Evolutionary conservation across 176 grass and related monocot genomes (phyloP).

Genomic region (Phoenix dactylifera): DNA sequence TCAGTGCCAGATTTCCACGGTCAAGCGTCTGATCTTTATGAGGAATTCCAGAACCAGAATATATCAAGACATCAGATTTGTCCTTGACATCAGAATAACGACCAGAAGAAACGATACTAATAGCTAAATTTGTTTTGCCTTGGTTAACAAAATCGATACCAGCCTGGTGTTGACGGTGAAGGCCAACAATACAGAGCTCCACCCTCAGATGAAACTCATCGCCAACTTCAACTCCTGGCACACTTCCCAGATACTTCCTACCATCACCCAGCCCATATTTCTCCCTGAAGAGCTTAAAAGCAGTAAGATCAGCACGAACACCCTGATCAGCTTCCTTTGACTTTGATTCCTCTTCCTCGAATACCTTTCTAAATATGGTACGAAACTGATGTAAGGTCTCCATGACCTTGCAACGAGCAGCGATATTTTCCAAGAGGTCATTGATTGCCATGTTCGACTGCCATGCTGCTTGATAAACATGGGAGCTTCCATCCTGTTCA

Average conservation of each 20-base stretch:
- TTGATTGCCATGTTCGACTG: conserved; percentile 19
- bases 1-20: conserved; percentile 49
- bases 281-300: conserved; percentile 63
- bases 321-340: conserved; percentile 8
- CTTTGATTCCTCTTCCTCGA: conserved; percentile 28
- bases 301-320: conserved; percentile 27
- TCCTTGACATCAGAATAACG: conserved; percentile 29
- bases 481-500: too few relatives aligned
- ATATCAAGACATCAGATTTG: conserved; percentile 59
- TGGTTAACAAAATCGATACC: conserved; percentile 53
- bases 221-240: conserved; percentile 58
- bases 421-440: background rate
- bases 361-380: conserved; percentile 45
- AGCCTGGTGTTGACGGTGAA: conserved; percentile 41
- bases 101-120: conserved; percentile 58
- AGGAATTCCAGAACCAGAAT: conserved; percentile 37
- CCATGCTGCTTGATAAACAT: background rate
- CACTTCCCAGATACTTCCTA: conserved; percentile 50
- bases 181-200: conserved; percentile 69
- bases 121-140: conserved; percentile 33
- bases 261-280: conserved; percentile 22
- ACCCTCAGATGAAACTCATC: conserved; percentile 70
- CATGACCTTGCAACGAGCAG: conserved; percentile 32
- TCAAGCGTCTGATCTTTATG: conserved; percentile 35
- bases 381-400: conserved; percentile 33